Evolutionary conservation across 257 asterid species (phyloP).

Genomic region (Coffea eugenioides): DNA sequence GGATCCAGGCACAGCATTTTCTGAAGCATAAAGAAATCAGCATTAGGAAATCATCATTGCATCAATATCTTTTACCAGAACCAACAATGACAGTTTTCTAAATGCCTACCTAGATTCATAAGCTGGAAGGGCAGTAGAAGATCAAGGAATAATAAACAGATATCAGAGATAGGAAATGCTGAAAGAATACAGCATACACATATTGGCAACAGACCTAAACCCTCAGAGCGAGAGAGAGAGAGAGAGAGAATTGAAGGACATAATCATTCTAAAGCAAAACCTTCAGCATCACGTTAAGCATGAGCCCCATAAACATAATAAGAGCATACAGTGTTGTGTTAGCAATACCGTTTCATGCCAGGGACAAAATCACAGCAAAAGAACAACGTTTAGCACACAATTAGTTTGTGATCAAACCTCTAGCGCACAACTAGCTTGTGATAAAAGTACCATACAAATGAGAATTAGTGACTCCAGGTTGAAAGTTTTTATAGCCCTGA

Average conservation of each 20-base stretch:
- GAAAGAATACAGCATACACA: background rate
- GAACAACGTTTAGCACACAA: background rate
- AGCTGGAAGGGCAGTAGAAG: background rate
- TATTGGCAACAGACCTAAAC: background rate
- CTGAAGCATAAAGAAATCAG: slow-evolving; percentile 16
- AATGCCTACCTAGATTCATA: background rate
- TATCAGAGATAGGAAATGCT: background rate
- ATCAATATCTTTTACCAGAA: background rate
- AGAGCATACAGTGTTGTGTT: background rate
- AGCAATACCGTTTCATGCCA: background rate
- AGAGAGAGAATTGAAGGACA: background rate
- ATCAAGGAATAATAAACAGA: background rate
- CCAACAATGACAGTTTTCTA: no score
- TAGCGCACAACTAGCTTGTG: background rate
- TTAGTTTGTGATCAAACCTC: background rate
- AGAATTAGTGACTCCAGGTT: background rate
- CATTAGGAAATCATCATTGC: background rate
- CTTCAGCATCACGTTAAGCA: background rate
- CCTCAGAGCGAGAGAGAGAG: background rate
- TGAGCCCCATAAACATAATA: background rate
- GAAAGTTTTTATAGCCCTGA: background rate
- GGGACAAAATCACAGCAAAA: background rate
- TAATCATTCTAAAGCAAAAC: background rate
- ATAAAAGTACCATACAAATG: background rate
- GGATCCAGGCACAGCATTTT: slow-evolving; percentile 84